Percentiles rank a stretch among this genome's conserved stretches.
Conservation (phyloP, 768 basidiomycete species). For the Auriscalpium vulgare region DNA sequence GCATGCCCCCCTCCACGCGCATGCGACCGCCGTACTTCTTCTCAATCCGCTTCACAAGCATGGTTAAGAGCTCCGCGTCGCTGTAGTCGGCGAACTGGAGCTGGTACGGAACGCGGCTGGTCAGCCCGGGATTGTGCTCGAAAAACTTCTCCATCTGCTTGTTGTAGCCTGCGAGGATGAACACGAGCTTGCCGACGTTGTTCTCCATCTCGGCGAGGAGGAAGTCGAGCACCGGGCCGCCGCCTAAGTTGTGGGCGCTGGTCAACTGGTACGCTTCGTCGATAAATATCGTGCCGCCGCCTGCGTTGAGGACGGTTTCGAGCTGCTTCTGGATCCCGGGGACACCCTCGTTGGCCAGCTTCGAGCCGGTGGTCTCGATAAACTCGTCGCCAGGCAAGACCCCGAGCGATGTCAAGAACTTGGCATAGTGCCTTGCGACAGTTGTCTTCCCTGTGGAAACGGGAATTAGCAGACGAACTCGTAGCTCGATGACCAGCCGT, state of each 20-base stretch:
- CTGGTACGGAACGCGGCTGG: conserved; percentile 57
- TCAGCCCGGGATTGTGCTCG: conserved; percentile 64
- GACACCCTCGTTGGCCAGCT: conserved; percentile 50
- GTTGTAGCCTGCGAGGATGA: conserved; percentile 64
- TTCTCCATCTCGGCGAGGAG: conserved; percentile 74
- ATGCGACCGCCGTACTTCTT: conserved; percentile 42
- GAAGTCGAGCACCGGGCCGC: conserved; percentile 57
- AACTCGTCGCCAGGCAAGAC: conserved; percentile 47
- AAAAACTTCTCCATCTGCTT: conserved; percentile 74
- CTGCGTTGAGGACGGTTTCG: conserved; percentile 36
- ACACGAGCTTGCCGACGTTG: conserved; percentile 52
- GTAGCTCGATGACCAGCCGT: conserved; percentile 1
- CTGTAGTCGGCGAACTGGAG: conserved; percentile 56
- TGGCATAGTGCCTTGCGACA: conserved; percentile 54
- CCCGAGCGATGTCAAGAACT: conserved; percentile 48
- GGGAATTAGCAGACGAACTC: no score
- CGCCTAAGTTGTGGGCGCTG: conserved; percentile 36
- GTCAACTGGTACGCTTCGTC: conserved; percentile 70
- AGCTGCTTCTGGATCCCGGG: conserved; percentile 41
- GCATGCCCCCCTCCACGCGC: conserved; percentile 42
- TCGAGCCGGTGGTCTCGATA: conserved; percentile 56
- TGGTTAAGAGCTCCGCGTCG: conserved; percentile 45
- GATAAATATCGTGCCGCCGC: conserved; percentile 60
- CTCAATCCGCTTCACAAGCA: conserved; percentile 42
- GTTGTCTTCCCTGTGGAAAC: conserved; percentile 54